Evolutionary conservation across 108 stramenopile species (phyloP).

Genomic region (Fragilariopsis cylindrus): DNA sequence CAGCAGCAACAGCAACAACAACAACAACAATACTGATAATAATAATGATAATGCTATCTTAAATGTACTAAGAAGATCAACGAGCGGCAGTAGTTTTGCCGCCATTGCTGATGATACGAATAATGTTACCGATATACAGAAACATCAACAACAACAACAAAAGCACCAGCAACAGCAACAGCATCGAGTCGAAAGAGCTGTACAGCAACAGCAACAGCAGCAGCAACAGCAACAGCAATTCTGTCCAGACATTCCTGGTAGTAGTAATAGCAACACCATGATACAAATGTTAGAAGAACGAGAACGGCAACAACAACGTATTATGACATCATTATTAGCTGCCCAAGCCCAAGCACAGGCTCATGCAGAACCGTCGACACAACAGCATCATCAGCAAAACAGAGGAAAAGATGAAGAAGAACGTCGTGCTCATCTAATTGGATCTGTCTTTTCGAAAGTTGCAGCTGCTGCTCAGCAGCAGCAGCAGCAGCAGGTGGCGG

Average conservation of each 20-base stretch:
- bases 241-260: background rate
- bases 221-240: background rate
- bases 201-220: background rate
- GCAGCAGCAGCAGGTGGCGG: background rate
- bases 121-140: too few relatives aligned
- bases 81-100: too few relatives aligned
- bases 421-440: slow-evolving; percentile 12
- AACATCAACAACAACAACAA: background rate
- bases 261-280: background rate
- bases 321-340: too few relatives aligned
- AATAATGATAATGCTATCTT: too few relatives aligned
- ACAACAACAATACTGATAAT: too few relatives aligned
- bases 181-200: background rate
- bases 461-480: background rate
- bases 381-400: background rate
- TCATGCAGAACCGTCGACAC: background rate
- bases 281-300: slow-evolving; percentile 13
- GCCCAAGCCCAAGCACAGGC: background rate
- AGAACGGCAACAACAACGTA: background rate
- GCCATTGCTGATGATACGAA: too few relatives aligned
- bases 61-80: too few relatives aligned
- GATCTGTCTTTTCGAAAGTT: slow-evolving; percentile 16
- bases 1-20: background rate
- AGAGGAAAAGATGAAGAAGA: background rate
- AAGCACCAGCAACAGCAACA: background rate